Base-by-base conservation (phyloP, 176 grass and related monocot genomes). In the Panicum miliaceum region DNA sequence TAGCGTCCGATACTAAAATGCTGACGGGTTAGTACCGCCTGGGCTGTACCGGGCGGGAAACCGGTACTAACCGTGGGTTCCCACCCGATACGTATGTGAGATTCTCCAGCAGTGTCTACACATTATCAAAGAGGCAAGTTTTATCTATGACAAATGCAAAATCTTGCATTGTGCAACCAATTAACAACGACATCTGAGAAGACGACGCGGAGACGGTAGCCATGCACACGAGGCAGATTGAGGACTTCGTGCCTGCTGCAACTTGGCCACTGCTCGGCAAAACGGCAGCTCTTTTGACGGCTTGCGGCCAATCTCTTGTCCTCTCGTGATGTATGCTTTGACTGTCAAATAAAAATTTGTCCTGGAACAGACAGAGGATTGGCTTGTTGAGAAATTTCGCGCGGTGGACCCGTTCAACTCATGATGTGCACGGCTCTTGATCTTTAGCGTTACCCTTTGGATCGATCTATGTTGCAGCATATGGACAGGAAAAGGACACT, bases 331-430 rank as follows among this genome's bases (percentile, higher is more conserved):
- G 32, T 16, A 38, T 70, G 10, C 51, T 68, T 88, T 82, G 72
- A 88, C 72, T 82, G 52, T 29, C 37, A 3, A 41, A 6, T 6
- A 40, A 52, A 41, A 29, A 25, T 12, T 12, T 46, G 69, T 25
- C 48, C 23, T 58, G 52, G 51, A 48, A 27, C 19, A 35, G 63
- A 61, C 26, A 61, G 7, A 36, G 52, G 79, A 88, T 63, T 77
- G 52, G 37, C 51, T 70, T 35, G 85, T 47, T 2, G 86, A 82
- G 86, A 88, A 88, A 77, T 71, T 88, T 82, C 72, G 72, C 76
- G 51, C 22, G 51, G 36, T 38, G 29, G 79, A 77, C 64, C 40
- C 0, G 61, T 71, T 77, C 72, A 62, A 77, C 79, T 4, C 52
- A 9, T 15, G 71, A 57, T 80, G 48, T 81, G 48, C 61, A 68